Base-by-base conservation (phyloP, 2,329 filamentous ascomycete genomes). In the Talaromyces sp. region DNA sequence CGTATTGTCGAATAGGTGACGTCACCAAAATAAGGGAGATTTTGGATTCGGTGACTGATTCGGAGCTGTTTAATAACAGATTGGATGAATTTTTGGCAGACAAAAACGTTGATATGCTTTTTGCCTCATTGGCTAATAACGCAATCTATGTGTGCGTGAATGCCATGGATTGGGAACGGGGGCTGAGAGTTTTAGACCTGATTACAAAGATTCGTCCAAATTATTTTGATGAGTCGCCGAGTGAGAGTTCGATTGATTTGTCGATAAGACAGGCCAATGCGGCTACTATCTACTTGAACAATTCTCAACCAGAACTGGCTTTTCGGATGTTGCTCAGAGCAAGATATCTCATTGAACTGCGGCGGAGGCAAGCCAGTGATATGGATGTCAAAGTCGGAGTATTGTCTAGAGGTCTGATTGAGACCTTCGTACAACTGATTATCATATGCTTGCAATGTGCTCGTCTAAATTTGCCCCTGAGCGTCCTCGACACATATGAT, bases 391-490 rank as follows among this genome's bases (percentile, higher is more conserved):
- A 63, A 9, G 66, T 70, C 10, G 68, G 67, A n/a, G 66, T 50
- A 22, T 66, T 67, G 37, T 52, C 8, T 22, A 22, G 56, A 13
- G 41, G 50, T 2, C 66, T 27, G 22, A 16, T 35, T 2, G 70
- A 70, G 19, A 56, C 69, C 4, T 71, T 66, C 41, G 33, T 70
- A n/a, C 63, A 68, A 22, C 67, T 72, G n/a, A 67, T 68, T 11
- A 60, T 64, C 10, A 52, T 70, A 11, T 72, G 69, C 6, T 43
- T 64, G 31, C 35, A 37, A 7, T 64, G 63, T 22, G 56, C 37
- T n/a, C 6, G 33, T 16, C 37, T 62, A 68, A 8, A 33, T 22
- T 14, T 68, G 50, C 67, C 68, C 2, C 11, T 70, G 5, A 39
- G 43, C 3, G 6, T 69, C 5, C 37, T 70, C 9, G 33, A 64